These are phyloP conservation scores for Datura wrightii DNA, from an alignment of 257 asterid species.

Conservation along the genomic window DNA sequence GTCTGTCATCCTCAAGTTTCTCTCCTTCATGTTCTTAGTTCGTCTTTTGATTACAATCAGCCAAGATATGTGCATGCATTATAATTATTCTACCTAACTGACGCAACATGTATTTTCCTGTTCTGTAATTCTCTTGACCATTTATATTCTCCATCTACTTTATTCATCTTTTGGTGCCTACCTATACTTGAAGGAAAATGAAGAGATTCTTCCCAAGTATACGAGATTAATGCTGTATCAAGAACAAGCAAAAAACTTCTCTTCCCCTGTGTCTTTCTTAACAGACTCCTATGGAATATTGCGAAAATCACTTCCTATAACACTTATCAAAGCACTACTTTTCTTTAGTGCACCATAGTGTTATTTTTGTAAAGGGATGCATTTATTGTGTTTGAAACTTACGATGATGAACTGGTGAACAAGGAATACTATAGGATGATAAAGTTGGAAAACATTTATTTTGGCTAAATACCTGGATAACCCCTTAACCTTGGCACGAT, in stretches of 20 bases:
- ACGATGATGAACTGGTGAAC: constrained; percentile 4
- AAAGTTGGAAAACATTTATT: background rate
- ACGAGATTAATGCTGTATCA: background rate
- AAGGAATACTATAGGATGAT: background rate
- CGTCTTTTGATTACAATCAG: background rate
- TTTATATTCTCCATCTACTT: background rate
- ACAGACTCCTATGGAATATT: background rate
- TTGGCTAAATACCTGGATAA: background rate
- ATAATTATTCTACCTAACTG: background rate
- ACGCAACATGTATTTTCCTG: background rate
- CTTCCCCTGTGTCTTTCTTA: background rate
- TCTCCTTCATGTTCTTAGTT: background rate
- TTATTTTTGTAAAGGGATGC: background rate
- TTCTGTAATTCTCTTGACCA: background rate
- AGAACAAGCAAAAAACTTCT: constrained; percentile 5
- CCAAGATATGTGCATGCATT: background rate
- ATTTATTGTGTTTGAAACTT: background rate
- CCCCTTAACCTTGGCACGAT: background rate
- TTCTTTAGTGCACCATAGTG: background rate
- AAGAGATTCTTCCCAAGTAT: background rate
- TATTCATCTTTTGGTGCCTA: constrained; percentile 18
- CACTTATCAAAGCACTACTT: background rate
- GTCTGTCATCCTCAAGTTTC: background rate
- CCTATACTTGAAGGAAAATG: constrained; percentile 13
- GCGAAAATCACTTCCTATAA: background rate